Percentiles rank a stretch among this genome's conserved stretches.
Evolutionary conservation across 306 rosid genomes (phyloP).

Genomic region (Crotalaria pallida): DNA sequence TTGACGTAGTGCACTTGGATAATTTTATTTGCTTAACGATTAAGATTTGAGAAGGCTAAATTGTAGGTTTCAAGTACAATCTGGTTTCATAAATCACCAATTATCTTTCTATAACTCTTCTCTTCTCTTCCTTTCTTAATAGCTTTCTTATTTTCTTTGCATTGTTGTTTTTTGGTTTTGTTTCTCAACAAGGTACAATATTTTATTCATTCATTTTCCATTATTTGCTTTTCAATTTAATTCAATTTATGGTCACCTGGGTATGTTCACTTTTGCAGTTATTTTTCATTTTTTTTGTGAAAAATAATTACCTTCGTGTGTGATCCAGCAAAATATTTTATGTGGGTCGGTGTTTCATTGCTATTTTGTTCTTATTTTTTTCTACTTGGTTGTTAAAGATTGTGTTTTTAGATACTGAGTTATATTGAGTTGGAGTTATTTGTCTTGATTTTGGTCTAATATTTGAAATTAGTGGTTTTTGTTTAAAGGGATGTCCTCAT

Average conservation of each 20-base stretch:
- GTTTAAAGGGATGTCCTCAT: not conserved
- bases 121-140: not conserved
- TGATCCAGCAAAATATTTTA: slow-evolving; percentile 16
- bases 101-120: not conserved
- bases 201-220: not conserved
- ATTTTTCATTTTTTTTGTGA: not conserved
- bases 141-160: slow-evolving; percentile 11
- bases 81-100: slow-evolving; percentile 16
- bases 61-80: slow-evolving; percentile 53
- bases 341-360: slow-evolving; percentile 24
- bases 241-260: not conserved
- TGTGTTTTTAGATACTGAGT: slow-evolving; percentile 8
- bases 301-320: not conserved
- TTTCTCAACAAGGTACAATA: slow-evolving; percentile 16
- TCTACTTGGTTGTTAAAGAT: not conserved
- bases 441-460: slow-evolving; percentile 1
- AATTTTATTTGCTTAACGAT: not conserved
- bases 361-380: slow-evolving; percentile 11
- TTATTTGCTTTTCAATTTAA: slow-evolving; percentile 13
- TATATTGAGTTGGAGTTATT: not conserved
- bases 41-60: slow-evolving; percentile 34
- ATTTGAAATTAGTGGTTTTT: slow-evolving; percentile 7
- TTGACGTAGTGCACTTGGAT: no score
- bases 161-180: not conserved
- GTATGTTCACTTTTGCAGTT: not conserved